Base-by-base conservation (phyloP, 306 rosid genomes). In the Cucumis cinereus region DNA sequence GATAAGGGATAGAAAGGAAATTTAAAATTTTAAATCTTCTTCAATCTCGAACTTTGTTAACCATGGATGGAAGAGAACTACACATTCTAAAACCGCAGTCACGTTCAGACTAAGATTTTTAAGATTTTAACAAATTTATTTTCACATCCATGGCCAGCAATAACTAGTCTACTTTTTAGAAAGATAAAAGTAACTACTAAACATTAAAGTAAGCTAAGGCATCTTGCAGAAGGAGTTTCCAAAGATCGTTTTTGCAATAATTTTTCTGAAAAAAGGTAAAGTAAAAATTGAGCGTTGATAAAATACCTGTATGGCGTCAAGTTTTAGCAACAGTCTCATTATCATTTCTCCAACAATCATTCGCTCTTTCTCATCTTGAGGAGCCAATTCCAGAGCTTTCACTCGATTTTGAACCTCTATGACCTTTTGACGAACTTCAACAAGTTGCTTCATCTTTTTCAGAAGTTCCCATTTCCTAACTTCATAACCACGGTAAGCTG, bases 231-330 rank as follows among this genome's bases (percentile, higher is more conserved):
- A 33, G 2, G 28, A 20, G 35, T 67, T 45, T 67, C 35, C 28
- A 67, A 20, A 33, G 3, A 19, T 24, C 8, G 15, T 45, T 10
- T n/a, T 17, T 36, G 49, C 26, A 59, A 26, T 59, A 36, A 14
- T 26, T 26, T 59, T 12, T 58, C 35, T 24, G 0, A 6, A 15
- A 59, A n/a, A 4, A 17, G 11, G 7, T 23, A 12, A 69, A 10
- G 6, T 1, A 11, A 70, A 26, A 14, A 22, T 23, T 17, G 43
- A 24, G 58, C 23, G 59, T 23, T 47, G 24, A 22, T 10, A 59
- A 59, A 63, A 24, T 80, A 93, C 98, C 97, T 93, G 97, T 41
- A 91, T 72, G 0, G 96, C 82, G 78, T 93, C 98, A 84, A 93
- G 57, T 80, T 86, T 82, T 10, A 91, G 82, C 64, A 93, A 80